These are phyloP conservation scores for Didymella pomorum DNA, from an alignment of 2,329 filamentous ascomycete genomes.

Conservation along the genomic window DNA sequence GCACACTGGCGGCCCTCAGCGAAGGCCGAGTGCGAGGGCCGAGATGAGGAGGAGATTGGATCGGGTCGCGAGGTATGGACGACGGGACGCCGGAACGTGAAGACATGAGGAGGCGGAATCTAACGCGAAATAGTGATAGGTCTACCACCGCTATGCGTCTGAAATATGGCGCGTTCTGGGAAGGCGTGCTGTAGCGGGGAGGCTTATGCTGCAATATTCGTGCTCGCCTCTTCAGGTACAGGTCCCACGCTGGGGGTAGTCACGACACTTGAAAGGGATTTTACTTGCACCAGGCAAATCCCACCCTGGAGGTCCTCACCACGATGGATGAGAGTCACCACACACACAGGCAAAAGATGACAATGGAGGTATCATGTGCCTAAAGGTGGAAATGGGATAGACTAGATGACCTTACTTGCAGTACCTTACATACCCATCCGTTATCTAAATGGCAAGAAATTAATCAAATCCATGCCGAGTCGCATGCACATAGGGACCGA, in stretches of 20 bases:
- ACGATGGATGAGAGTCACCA: background rate
- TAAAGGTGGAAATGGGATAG: background rate
- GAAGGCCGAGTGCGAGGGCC: conserved; percentile 30
- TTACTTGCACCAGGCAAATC: background rate
- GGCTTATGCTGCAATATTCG: no score
- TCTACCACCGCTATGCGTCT: conserved; percentile 10
- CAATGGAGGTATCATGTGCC: background rate
- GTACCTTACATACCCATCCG: background rate
- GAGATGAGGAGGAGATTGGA: conserved; percentile 38
- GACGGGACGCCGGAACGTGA: background rate
- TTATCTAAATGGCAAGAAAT: background rate
- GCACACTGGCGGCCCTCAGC: conserved; percentile 9
- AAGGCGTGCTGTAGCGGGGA: conserved; percentile 10
- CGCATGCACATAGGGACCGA: background rate
- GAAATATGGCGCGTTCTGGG: conserved; percentile 11
- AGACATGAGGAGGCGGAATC: background rate
- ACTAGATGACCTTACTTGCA: background rate
- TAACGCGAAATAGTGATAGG: background rate
- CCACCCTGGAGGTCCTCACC: no score
- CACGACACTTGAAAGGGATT: background rate
- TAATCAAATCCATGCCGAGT: background rate
- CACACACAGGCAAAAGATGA: background rate
- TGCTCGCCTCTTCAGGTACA: no score
- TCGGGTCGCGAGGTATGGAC: conserved; percentile 24
- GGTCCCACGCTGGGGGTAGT: no score